Conservation (phyloP, 371 early-diverging fungal genomes). For the Zancudomyces culisetae region DNA sequence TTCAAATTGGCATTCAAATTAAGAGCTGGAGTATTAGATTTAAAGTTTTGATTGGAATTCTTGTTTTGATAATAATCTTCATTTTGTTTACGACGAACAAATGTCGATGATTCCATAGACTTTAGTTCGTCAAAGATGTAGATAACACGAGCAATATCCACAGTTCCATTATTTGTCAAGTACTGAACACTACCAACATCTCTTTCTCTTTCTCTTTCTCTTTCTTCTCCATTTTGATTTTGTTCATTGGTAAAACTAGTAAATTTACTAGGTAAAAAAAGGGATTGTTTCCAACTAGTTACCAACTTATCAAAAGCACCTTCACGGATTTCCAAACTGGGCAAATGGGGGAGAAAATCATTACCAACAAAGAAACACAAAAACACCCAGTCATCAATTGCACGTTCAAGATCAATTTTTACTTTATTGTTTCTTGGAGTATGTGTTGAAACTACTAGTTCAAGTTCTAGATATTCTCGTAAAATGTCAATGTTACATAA, state of each 20-base stretch:
- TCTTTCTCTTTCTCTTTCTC: no score
- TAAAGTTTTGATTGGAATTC: neutral
- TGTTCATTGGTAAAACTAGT: no score
- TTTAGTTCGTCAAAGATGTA: conserved; percentile 62
- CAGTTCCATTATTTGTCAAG: conserved; percentile 68
- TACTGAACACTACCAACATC: conserved; percentile 45
- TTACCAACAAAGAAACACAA: conserved; percentile 99
- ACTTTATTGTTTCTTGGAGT: neutral
- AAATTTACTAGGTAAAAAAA: no score
- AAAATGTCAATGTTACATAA: conserved; percentile 73
- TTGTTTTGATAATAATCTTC: conserved; percentile 16
- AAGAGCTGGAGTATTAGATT: neutral
- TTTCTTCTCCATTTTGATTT: no score
- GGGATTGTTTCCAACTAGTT: conserved; percentile 61
- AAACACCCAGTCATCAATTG: conserved; percentile 98
- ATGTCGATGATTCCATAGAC: conserved; percentile 65
- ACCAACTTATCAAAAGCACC: conserved; percentile 87
- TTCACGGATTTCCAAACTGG: conserved; percentile 92
- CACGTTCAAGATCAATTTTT: conserved; percentile 66
- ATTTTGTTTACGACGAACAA: conserved; percentile 36
- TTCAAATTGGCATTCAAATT: neutral
- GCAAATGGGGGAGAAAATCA: conserved; percentile 98
- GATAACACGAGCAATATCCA: conserved; percentile 59
- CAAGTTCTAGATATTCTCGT: conserved; percentile 81
- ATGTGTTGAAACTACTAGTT: conserved; percentile 25